Evolutionary conservation across 2,329 filamentous ascomycete genomes (phyloP).

Genomic region (Colletotrichum salicis): DNA sequence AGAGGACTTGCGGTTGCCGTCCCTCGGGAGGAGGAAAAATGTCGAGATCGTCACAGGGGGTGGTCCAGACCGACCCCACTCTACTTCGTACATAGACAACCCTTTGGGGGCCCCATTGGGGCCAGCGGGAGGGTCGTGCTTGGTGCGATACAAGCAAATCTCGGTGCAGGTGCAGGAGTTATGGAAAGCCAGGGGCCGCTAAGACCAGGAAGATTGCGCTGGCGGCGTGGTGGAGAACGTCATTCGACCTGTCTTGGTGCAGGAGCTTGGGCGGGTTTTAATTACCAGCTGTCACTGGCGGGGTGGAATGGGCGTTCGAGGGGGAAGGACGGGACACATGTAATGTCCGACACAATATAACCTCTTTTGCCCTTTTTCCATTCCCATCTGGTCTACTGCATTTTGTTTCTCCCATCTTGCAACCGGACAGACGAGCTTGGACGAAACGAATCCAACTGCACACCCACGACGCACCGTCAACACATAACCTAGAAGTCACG

Average conservation of each 20-base stretch:
- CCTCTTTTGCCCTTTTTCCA: neutral
- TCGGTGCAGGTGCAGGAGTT: neutral
- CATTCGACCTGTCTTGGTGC: slow-evolving; percentile 27
- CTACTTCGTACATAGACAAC: neutral
- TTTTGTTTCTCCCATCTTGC: neutral
- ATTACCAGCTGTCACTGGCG: slow-evolving; percentile 32
- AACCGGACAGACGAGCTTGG: neutral
- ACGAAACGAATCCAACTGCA: neutral
- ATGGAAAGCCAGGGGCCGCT: slow-evolving; percentile 19
- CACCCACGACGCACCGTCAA: neutral
- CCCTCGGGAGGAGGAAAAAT: neutral
- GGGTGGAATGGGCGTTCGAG: neutral
- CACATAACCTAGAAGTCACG: neutral
- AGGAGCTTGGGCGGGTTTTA: slow-evolving; percentile 32
- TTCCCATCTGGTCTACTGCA: neutral
- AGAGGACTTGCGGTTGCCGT: neutral
- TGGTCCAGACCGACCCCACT: slow-evolving; percentile 11
- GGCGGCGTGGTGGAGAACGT: slow-evolving; percentile 31
- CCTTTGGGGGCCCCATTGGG: slow-evolving; percentile 2
- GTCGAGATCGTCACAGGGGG: slow-evolving; percentile 35
- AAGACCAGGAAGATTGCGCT: slow-evolving; percentile 17
- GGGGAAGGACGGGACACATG: slow-evolving; percentile 5
- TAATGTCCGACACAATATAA: slow-evolving; percentile 23
- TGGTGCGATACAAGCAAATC: slow-evolving; percentile 5
- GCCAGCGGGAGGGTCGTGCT: neutral